Base-by-base conservation (phyloP, 495 filamentous ascomycete genomes). In the Neurospora sp. region DNA sequence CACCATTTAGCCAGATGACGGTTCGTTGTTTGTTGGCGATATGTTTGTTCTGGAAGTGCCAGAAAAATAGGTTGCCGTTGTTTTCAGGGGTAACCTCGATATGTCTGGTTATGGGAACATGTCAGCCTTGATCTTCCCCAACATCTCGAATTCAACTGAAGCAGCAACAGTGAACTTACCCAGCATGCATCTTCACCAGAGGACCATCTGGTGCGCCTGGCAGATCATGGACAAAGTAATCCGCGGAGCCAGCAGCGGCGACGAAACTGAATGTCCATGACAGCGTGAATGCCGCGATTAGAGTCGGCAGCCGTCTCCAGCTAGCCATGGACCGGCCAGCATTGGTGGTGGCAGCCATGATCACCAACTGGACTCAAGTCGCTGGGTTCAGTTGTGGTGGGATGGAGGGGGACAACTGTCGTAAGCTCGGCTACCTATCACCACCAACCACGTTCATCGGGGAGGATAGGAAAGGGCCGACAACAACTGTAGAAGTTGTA, bases 1-100 rank as follows among this genome's bases (percentile, higher is more conserved):
- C 96, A 40, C 96, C 96, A 80, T 99, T 99, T 54, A 99, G 84
- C 96, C 96, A 99, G 78, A 99, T 91, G 5, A 99, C 92, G 0
- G 96, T 97, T 37, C 95, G 90, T 79, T 96, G 93, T 74, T 88
- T 89, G 79, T 98, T 93, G 42, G 94, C 96, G 73, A 98, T 97
- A 78, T 98, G 95, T 70, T 92, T 89, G 79, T 98, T 98, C 79
- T 97, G 90, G 78, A 90, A 97, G 78, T 97, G 93, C 96, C 96
- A 99, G 84, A 98, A 99, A 86, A 98, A 99, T 3, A 99, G 84
- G 81, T 98, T 94, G 71, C 94, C 95, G 81, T 97, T 93, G 77
- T 89, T 87, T 73, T 92, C 88, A 9, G 90, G 86, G 73, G 92
- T 91, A 77, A 99, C 89, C 81, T 97, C 94, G 81, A 99, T 91